Evolutionary conservation across 1,284 basidiomycete species (phyloP).

Genomic region (Farysia itapuensis): DNA sequence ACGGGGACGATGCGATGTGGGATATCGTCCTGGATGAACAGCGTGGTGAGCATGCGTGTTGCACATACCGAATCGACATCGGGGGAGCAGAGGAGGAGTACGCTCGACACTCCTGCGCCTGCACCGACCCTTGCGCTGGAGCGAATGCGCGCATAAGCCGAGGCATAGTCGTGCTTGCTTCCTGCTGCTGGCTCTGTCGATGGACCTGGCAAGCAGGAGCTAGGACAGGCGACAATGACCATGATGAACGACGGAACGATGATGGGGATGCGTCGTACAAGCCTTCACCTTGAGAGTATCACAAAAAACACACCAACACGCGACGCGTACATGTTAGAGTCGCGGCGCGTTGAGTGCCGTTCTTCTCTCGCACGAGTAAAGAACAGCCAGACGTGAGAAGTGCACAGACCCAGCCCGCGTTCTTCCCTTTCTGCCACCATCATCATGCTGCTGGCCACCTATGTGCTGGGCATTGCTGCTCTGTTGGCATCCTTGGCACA

Average conservation of each 20-base stretch:
- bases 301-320: no score
- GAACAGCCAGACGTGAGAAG: no score
- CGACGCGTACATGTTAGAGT: no score
- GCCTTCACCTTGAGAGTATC: no score
- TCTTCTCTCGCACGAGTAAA: no score
- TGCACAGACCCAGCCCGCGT: constrained; percentile 8
- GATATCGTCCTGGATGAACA: constrained; percentile 91
- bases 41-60: constrained; percentile 79
- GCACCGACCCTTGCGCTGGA: constrained; percentile 19
- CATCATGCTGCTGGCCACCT: not conserved
- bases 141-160: constrained; percentile 50
- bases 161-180: constrained; percentile 44
- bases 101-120: constrained; percentile 53
- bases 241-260: no score
- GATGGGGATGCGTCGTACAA: no score
- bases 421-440: not conserved
- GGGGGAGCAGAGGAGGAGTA: constrained; percentile 81
- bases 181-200: constrained; percentile 18
- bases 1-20: constrained; percentile 89
- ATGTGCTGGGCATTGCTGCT: constrained; percentile 1
- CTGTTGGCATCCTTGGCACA: not conserved
- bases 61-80: constrained; percentile 90
- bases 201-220: constrained; percentile 21
- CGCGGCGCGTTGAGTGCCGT: no score
- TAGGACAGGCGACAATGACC: constrained; percentile 31